Evolutionary conservation across 2,329 filamentous ascomycete species (phyloP), one percentile per base, ranked within the genome.

Genomic region (Fusarium pseudoanthophilum): DNA sequence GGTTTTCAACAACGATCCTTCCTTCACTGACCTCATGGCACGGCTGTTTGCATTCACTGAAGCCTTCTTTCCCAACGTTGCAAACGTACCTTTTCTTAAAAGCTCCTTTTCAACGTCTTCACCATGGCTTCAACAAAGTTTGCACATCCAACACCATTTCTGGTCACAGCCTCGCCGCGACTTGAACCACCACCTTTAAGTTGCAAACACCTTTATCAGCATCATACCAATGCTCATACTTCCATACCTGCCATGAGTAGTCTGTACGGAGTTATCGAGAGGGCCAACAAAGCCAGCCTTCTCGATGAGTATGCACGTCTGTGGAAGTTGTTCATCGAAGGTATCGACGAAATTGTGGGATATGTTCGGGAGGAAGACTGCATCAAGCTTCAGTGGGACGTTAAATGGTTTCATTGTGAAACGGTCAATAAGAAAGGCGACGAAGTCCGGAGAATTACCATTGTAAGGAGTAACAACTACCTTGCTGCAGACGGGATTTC

Each of bases 281-380:
- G 69, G 21, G 76, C 61, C 21, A 78, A 78, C 63, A 78, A 78
- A 55, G 46, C 72, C 40, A 55, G 70, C 28, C 43, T 42, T 24
- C 18, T 26, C 14, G 16, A 16, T 21, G 21, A 52, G 28, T 20
- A 42, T 39, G 42, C 59, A 63, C 26, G 46, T 14, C 45, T 73
- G 15, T 78, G 71, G 66, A 59, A 65, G 42, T 74, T 78, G 24
- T 60, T 51, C 46, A 72, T 78, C 18, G 34, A 52, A 20, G 76
- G 64, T 30, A 30, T 77, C 24, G 52, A 69, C 26, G 75, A 78
- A 49, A 46, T 67, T 42, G 64, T 78, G 37, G 76, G 76, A 11
- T 67, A 68, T 46, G 67, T 78, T 58, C 65, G 46, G 48, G 67
- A 76, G 24, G 46, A 55, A 8, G 49, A 72, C 26, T 48, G 39